phyloP scores from a whole-genome alignment of 768 basidiomycete genomes.

The Tricholoma sp. region DNA sequence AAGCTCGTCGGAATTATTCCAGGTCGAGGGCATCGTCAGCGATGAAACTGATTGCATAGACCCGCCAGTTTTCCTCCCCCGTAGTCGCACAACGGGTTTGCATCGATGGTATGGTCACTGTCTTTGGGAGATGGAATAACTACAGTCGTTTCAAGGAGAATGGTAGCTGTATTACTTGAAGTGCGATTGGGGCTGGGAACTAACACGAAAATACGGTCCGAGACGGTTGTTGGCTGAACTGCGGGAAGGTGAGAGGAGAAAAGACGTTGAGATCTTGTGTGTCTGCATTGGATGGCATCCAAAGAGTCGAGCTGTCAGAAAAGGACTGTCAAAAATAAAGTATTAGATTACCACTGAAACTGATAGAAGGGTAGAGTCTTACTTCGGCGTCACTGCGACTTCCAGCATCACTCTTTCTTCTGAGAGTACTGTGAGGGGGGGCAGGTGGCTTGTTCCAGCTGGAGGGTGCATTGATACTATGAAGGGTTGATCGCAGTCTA shows the following conservation, averaged over 20 bases:
- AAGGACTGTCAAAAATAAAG: constrained; percentile 26
- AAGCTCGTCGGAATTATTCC: constrained; percentile 47
- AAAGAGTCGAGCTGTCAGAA: constrained; percentile 37
- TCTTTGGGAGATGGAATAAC: constrained; percentile 39
- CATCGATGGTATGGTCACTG: constrained; percentile 27
- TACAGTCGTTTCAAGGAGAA: constrained; percentile 29
- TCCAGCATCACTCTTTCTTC: constrained; percentile 73
- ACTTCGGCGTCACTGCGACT: constrained; percentile 77
- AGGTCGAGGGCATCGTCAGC: constrained; percentile 51
- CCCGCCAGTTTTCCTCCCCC: constrained; percentile 25
- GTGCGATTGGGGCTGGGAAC: constrained; percentile 40
- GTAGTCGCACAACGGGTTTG: constrained; percentile 30
- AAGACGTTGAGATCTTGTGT: constrained; percentile 22
- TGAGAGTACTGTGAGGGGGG: constrained; percentile 58
- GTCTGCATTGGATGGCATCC: constrained; percentile 71
- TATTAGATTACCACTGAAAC: neutral
- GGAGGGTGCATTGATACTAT: constrained; percentile 57
- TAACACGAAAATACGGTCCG: constrained; percentile 66
- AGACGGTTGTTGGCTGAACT: constrained; percentile 33
- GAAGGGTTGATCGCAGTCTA: constrained; percentile 67
- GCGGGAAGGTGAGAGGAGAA: constrained; percentile 36
- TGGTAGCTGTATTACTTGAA: constrained; percentile 16
- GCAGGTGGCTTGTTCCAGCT: constrained; percentile 70
- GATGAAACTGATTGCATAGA: constrained; percentile 41
- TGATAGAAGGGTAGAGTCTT: constrained; percentile 18